A percentile compares a stretch with the other conserved stretches of the same genome.
Evolutionary conservation across 352 stramenopile genomes (phyloP).

Genomic region (Pythium monospermum): DNA sequence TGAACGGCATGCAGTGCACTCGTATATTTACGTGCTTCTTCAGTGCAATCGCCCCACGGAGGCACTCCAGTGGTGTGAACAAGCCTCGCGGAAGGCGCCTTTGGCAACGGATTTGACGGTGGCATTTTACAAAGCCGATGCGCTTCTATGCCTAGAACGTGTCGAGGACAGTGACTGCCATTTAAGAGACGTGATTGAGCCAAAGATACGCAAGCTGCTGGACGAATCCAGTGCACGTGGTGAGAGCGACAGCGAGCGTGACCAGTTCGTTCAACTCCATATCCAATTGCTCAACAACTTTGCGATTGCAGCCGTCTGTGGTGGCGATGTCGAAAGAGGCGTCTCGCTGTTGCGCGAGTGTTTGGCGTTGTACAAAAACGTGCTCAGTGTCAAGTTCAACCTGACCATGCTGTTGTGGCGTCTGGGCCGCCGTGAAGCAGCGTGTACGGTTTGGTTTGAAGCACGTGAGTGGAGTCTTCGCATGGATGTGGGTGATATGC

Average conservation of each 20-base stretch:
- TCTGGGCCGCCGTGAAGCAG: constrained; percentile 32
- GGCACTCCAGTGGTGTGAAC: constrained; percentile 40
- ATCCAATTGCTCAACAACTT: constrained; percentile 74
- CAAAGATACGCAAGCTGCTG: not conserved
- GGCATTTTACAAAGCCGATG: constrained; percentile 67
- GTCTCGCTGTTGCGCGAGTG: constrained; percentile 43
- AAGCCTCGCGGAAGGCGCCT: not conserved
- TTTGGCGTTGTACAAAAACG: constrained; percentile 33
- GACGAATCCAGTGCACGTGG: not conserved
- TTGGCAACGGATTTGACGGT: constrained; percentile 7
- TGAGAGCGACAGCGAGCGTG: not conserved
- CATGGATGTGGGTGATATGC: constrained; percentile 24
- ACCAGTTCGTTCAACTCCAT: constrained; percentile 38
- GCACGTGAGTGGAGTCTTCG: constrained; percentile 45
- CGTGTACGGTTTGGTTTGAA: constrained; percentile 67
- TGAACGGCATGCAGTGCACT: constrained; percentile 4
- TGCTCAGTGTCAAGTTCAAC: constrained; percentile 59
- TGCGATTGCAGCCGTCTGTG: constrained; percentile 44
- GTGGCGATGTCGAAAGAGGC: constrained; percentile 25
- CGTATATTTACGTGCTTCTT: constrained; percentile 59
- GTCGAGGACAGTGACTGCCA: constrained; percentile 49
- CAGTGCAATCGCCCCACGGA: constrained; percentile 48
- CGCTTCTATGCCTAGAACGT: constrained; percentile 69
- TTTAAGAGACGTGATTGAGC: constrained; percentile 30
- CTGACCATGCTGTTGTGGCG: constrained; percentile 73